Base-by-base conservation (phyloP, 208 protist genomes). In the Acanthamoeba rhysodes region DNA sequence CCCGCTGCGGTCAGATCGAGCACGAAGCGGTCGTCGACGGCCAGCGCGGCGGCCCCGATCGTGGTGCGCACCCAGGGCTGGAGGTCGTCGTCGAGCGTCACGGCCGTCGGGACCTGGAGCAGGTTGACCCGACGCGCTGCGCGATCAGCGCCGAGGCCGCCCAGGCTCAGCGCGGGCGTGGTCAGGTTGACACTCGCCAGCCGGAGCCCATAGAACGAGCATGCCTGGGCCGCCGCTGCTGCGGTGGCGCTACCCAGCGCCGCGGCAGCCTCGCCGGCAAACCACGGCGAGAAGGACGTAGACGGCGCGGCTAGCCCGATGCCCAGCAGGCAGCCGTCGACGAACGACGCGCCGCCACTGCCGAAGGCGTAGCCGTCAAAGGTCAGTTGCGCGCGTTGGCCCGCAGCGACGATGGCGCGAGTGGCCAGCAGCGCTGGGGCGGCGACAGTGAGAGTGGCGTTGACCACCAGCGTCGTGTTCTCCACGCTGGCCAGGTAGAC, bases 281-380 rank as follows among this genome's bases (percentile, higher is more conserved):
- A 88, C 80, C 80, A 88, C 18, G 50, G 14, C 50, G 80, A 88
- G 50, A 64, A 57, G 80, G 41, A n/a, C 50, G 53, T 45, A 6
- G 80, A 41, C 27, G 80, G 53, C 50, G 32, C 80, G 4, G n/a
- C 14, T 14, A 59, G 32, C 1, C 48, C 50, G 22, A 24, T 29
- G 80, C 80, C 80, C 27, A 88, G 80, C 50, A 88, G 41, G n/a
- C 80, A 88, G 50, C 80, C 80, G 50, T 88, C 80, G 50, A 88
- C 7, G 80, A 88, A 88, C 80, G 53, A 57, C 14, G n/a, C 55
- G 55, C 55, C 55, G 20, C 20, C 80, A 7, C 50, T 50, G 29
- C 14, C 22, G 10, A 88, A 88, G 45, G 80, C 12, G 50, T 27
- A 88, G 50, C 53, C 50, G 27, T 12, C 53, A n/a, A 88, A 14